Conservation (phyloP, 73 alveolate genomes). For the Strombidium stylifer region DNA sequence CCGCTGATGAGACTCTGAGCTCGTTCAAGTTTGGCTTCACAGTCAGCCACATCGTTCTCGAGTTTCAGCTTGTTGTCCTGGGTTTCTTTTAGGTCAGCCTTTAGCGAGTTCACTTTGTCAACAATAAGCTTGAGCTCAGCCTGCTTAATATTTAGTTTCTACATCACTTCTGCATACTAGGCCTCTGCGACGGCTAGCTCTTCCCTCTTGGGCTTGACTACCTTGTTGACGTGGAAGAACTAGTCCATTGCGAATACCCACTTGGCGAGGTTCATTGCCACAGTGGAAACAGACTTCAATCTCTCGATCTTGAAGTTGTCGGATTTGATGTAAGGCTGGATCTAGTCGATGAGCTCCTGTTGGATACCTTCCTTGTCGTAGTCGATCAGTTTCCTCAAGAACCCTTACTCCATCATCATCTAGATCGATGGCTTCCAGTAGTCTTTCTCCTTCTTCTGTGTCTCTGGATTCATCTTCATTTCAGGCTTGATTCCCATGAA, state of each 20-base stretch:
- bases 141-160: conserved; percentile 78
- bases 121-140: conserved; percentile 91
- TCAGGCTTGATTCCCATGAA: conserved; percentile 82
- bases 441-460: conserved; percentile 69
- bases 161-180: conserved; percentile 78
- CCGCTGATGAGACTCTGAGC: conserved; percentile 97
- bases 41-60: conserved; percentile 89
- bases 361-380: conserved; percentile 85
- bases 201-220: conserved; percentile 88
- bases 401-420: conserved; percentile 80
- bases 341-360: conserved; percentile 70
- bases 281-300: conserved; percentile 54
- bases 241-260: conserved; percentile 97
- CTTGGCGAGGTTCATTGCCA: conserved; percentile 70
- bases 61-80: conserved; percentile 87
- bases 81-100: conserved; percentile 90
- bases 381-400: conserved; percentile 59
- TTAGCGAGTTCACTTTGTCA: conserved; percentile 96
- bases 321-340: conserved; percentile 51
- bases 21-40: conserved; percentile 88
- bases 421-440: conserved; percentile 84
- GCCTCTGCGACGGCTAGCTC: conserved; percentile 88
- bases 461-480: conserved; percentile 69
- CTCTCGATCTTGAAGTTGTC: conserved; percentile 66
- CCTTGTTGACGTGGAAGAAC: conserved; percentile 85